A percentile compares a stretch with the other conserved stretches of the same genome.
phyloP scores from a whole-genome alignment of 306 rosid genomes.

The Arachis hypogaea region DNA sequence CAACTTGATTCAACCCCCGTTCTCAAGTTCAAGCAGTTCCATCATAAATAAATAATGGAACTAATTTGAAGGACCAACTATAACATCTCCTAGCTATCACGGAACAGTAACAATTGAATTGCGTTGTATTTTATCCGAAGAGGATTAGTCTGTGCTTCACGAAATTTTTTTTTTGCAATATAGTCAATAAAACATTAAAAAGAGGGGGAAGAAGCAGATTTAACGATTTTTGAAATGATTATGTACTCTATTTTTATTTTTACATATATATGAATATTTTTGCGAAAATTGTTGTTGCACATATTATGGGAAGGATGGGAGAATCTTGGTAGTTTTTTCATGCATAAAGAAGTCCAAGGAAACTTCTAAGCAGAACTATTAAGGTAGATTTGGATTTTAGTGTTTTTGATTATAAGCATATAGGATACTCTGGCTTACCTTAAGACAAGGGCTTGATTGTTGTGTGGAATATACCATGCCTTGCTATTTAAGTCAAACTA shows the following conservation, averaged over 20 bases:
- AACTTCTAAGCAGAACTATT: too few species aligned
- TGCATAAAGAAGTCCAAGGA: not conserved
- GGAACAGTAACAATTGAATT: not conserved
- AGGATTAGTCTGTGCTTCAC: constrained; percentile 1
- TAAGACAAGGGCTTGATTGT: too few species aligned
- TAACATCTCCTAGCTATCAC: not conserved
- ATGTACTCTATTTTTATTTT: not conserved
- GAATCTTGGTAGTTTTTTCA: not conserved
- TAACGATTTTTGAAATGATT: not conserved
- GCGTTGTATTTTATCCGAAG: not conserved
- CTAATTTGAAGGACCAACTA: not conserved
- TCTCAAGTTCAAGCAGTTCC: too few species aligned
- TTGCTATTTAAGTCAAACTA: too few species aligned
- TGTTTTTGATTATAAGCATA: too few species aligned
- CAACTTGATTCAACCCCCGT: too few species aligned
- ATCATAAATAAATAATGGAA: not conserved
- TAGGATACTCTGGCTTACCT: too few species aligned
- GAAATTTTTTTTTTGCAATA: not conserved
- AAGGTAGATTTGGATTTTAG: too few species aligned
- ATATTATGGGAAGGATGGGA: not conserved
- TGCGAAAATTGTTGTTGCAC: not conserved
- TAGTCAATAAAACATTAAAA: not conserved
- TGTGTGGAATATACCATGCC: too few species aligned
- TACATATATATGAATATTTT: not conserved
- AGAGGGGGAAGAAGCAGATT: not conserved